These are phyloP conservation scores for Kuraishia floccosa DNA, from an alignment of 805 yeast genomes.

Conservation along the genomic window DNA sequence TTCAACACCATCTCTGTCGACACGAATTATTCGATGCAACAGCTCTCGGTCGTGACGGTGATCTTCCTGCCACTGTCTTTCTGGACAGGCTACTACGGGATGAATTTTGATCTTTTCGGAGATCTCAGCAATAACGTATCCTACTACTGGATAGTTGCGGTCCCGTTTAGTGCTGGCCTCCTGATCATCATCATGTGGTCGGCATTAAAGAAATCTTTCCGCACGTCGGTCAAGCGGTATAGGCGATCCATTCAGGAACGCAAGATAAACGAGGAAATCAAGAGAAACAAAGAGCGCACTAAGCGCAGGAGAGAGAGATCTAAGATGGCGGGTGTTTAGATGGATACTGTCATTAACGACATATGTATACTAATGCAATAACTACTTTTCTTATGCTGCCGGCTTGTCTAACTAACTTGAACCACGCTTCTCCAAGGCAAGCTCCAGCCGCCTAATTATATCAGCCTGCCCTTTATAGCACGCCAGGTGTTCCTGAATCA, in stretches of 20 bases:
- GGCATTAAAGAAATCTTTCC: not conserved
- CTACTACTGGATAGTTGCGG: constrained; percentile 36
- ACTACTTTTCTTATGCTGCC: too few relatives aligned
- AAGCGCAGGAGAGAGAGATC: constrained; percentile 1
- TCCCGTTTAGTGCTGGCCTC: constrained; percentile 26
- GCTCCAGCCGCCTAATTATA: too few relatives aligned
- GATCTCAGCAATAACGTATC: constrained; percentile 24
- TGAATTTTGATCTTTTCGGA: constrained; percentile 35
- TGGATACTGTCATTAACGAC: too few relatives aligned
- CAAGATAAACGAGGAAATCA: not conserved
- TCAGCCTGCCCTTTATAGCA: too few relatives aligned
- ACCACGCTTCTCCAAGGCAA: too few relatives aligned
- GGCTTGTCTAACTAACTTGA: too few relatives aligned
- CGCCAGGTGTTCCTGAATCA: too few relatives aligned
- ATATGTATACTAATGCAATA: too few relatives aligned
- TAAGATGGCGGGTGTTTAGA: not conserved
- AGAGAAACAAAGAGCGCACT: not conserved
- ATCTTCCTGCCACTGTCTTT: constrained; percentile 48
- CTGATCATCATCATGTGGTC: constrained; percentile 22
- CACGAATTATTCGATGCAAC: constrained; percentile 42
- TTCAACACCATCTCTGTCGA: constrained; percentile 48
- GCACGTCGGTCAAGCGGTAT: too few relatives aligned
- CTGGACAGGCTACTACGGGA: constrained; percentile 52
- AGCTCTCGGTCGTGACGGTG: constrained; percentile 44
- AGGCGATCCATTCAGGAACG: too few relatives aligned